phyloP scores from a whole-genome alignment of 345 rosid genomes.

The Populus tremula region DNA sequence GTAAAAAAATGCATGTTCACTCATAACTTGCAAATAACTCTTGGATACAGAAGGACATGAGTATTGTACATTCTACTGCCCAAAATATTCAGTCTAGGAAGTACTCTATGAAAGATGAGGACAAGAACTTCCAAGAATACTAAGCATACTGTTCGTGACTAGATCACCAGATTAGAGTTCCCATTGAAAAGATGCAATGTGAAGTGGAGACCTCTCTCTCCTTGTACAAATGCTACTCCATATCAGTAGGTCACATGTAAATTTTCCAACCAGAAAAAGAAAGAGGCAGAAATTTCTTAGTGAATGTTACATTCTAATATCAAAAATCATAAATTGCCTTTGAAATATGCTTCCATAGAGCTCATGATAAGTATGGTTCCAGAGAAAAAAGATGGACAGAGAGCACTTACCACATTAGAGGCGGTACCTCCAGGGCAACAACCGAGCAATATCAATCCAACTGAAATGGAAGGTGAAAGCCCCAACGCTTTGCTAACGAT shows the following conservation, averaged over 20 bases:
- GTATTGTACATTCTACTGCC: too few species aligned
- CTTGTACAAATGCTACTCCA: not conserved
- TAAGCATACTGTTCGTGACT: too few species aligned
- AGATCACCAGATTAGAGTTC: too few species aligned
- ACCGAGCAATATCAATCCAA: slow-evolving; percentile 58
- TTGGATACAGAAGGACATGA: too few species aligned
- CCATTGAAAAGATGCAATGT: too few species aligned
- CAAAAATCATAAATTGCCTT: not conserved
- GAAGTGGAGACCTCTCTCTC: not conserved
- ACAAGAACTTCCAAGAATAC: too few species aligned
- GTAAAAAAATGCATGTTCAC: too few species aligned
- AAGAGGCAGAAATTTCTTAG: not conserved
- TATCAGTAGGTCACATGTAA: not conserved
- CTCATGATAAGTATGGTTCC: not conserved
- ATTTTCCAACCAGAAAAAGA: not conserved
- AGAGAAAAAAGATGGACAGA: not conserved
- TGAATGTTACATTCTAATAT: too few species aligned
- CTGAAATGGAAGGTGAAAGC: slow-evolving; percentile 59
- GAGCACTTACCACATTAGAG: slow-evolving; percentile 62
- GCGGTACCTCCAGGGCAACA: slow-evolving; percentile 77
- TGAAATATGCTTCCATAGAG: not conserved
- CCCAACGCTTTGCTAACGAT: slow-evolving; percentile 49
- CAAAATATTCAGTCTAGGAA: too few species aligned
- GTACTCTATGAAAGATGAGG: too few species aligned
- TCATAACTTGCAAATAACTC: too few species aligned